Percentiles rank a stretch among this genome's conserved stretches.
Evolutionary conservation across 2,329 filamentous ascomycete genomes (phyloP).

Genomic region (Akanthomyces muscarius): DNA sequence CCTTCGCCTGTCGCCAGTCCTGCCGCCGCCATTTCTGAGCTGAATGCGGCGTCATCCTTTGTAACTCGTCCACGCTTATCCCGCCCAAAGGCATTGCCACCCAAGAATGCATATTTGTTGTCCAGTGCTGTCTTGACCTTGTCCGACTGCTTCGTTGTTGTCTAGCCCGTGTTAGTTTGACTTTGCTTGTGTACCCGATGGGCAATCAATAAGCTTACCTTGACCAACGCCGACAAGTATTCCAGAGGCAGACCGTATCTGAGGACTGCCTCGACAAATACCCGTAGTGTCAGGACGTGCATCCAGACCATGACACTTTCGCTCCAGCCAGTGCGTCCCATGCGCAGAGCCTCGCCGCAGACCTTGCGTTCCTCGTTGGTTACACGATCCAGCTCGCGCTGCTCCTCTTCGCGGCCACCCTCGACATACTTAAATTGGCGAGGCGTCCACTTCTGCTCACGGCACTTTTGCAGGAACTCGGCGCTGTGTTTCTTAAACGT

Average conservation of each 20-base stretch:
- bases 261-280: slow-evolving; percentile 97
- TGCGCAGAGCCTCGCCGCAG: slow-evolving; percentile 83
- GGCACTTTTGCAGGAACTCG: slow-evolving; percentile 88
- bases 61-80: slow-evolving; percentile 91
- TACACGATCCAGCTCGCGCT: slow-evolving; percentile 77
- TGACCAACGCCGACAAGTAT: slow-evolving; percentile 78
- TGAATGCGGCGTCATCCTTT: slow-evolving; percentile 78
- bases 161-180: slow-evolving; percentile 46
- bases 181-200: background rate
- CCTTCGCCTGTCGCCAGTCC: slow-evolving; percentile 65
- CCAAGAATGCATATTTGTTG: slow-evolving; percentile 81
- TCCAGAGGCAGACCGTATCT: slow-evolving; percentile 89
- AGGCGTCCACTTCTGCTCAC: slow-evolving; percentile 92
- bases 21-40: slow-evolving; percentile 78
- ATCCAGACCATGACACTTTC: slow-evolving; percentile 96
- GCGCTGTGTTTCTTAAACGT: slow-evolving; percentile 86
- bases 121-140: slow-evolving; percentile 80
- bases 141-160: slow-evolving; percentile 73
- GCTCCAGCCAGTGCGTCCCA: slow-evolving; percentile 89
- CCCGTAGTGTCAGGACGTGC: slow-evolving; percentile 82
- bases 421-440: slow-evolving; percentile 91
- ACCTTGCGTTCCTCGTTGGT: slow-evolving; percentile 83
- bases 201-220: slow-evolving; percentile 54
- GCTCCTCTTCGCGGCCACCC: slow-evolving; percentile 84
- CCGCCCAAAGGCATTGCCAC: slow-evolving; percentile 86